Percentiles rank a stretch among this genome's conserved stretches.
phyloP scores from a whole-genome alignment of 1,284 basidiomycete species.

The Ganoderma boninense region DNA sequence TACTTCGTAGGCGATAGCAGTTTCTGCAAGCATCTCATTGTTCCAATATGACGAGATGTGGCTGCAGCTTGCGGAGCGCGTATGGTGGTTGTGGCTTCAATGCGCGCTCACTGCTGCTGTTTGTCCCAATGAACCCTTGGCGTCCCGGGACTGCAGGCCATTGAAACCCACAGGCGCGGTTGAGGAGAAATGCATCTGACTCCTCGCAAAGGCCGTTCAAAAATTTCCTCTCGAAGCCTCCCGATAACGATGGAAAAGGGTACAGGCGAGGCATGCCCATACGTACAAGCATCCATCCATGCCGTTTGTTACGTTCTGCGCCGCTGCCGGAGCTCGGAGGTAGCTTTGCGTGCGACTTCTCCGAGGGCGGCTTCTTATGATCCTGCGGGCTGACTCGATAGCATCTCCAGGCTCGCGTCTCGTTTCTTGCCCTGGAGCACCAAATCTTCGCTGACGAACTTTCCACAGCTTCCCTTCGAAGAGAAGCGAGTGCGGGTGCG shows the following conservation, averaged over 20 bases:
- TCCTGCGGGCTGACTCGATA: background rate
- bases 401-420: background rate
- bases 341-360: background rate
- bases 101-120: background rate
- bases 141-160: background rate
- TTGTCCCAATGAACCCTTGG: background rate
- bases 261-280: background rate
- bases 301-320: background rate
- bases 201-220: background rate
- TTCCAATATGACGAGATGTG: background rate
- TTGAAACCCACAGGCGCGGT: background rate
- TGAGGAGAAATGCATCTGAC: background rate
- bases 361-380: background rate
- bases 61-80: background rate
- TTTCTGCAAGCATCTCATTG: background rate
- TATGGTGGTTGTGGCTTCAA: background rate
- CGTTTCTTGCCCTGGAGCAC: background rate
- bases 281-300: background rate
- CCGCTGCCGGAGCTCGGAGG: background rate
- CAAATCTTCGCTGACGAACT: background rate
- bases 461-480: background rate
- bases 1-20: background rate
- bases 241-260: no score
- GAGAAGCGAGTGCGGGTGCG: background rate
- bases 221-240: no score